These are phyloP conservation scores for Camellia lanceoleosa DNA, from an alignment of 148 eudicot species.

Conservation along the genomic window DNA sequence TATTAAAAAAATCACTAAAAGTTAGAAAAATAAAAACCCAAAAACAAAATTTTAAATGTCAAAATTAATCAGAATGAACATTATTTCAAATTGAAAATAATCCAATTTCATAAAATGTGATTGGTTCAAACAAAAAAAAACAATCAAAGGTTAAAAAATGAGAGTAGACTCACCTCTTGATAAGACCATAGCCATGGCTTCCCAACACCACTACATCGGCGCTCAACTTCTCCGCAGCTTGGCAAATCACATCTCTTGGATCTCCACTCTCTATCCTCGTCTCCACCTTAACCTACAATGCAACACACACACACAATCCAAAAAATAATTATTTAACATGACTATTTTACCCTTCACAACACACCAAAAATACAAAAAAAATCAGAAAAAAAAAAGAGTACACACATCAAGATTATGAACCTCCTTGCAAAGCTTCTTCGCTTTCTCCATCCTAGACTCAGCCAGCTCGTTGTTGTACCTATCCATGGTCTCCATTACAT, in stretches of 20 bases:
- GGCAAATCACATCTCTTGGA: conserved; percentile 73
- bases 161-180: conserved; percentile 46
- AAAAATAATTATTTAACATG: background rate
- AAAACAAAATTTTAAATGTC: too few relatives aligned
- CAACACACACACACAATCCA: background rate
- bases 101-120: too few relatives aligned
- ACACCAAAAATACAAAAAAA: background rate
- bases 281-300: conserved; percentile 61
- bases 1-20: too few relatives aligned
- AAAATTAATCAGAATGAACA: too few relatives aligned
- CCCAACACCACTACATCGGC: conserved; percentile 77
- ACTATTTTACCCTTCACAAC: background rate
- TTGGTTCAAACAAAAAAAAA: too few relatives aligned
- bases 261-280: conserved; percentile 53
- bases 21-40: too few relatives aligned
- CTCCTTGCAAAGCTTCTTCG: conserved; percentile 51
- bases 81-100: too few relatives aligned
- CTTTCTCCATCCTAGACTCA: conserved; percentile 44
- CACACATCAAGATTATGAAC: conserved; percentile 28
- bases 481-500: conserved; percentile 50
- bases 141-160: background rate
- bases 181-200: conserved; percentile 71
- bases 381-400: too few relatives aligned
- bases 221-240: conserved; percentile 43
- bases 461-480: conserved; percentile 63